Conservation (phyloP, 2,329 filamentous ascomycete genomes). For the Setomelanomma holmii region DNA sequence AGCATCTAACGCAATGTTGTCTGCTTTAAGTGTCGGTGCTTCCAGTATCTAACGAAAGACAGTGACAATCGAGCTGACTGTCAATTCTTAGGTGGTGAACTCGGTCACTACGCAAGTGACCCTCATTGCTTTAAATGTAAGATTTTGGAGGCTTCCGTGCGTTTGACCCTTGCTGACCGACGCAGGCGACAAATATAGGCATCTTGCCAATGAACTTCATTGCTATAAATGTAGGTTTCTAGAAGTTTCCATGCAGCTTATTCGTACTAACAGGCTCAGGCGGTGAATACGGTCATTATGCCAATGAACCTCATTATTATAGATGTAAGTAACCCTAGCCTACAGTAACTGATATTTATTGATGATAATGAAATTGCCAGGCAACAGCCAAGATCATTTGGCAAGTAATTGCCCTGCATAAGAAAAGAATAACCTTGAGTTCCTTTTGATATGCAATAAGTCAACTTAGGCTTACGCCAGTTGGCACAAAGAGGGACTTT, state of each 20-base stretch:
- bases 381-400: not conserved
- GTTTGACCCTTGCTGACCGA: not conserved
- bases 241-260: slow-evolving; percentile 1
- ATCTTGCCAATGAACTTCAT: slow-evolving; percentile 1
- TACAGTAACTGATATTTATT: not conserved
- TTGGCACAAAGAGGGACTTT: not conserved
- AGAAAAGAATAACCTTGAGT: not conserved
- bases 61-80: slow-evolving; percentile 1
- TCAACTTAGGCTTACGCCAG: not conserved
- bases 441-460: not conserved
- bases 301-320: slow-evolving; percentile 2
- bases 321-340: not conserved
- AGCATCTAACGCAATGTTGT: not conserved
- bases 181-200: slow-evolving; percentile 1
- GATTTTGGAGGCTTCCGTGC: not conserved
- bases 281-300: slow-evolving; percentile 1
- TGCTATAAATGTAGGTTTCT: slow-evolving; percentile 1
- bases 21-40: not conserved
- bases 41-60: not conserved
- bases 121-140: slow-evolving; percentile 2
- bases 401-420: not conserved
- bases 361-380: not conserved
- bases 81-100: slow-evolving; percentile 3
- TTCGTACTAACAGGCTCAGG: not conserved
- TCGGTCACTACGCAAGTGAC: slow-evolving; percentile 2